Evolutionary conservation across 2,329 filamentous ascomycete genomes (phyloP), one percentile per base, ranked within the genome.

Genomic region (Claviceps sp.): DNA sequence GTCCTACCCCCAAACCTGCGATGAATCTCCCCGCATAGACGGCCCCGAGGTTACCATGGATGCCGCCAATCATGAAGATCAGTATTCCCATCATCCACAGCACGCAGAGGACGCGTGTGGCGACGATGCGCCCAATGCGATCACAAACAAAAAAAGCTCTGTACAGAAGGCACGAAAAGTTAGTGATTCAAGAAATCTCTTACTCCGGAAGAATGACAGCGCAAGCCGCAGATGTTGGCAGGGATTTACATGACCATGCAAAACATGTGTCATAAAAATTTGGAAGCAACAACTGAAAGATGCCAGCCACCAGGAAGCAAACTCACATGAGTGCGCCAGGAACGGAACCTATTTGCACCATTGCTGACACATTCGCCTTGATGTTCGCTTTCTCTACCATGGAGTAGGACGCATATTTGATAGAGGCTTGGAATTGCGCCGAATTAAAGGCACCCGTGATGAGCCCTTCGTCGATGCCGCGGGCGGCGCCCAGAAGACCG

Each of bases 321-420:
- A 52, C 67, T 62, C 62, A 72, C 70, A 75, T 74, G 37, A 87
- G 71, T 34, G 85, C 83, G 44, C 86, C 86, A 4, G 72, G 81
- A 37, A 90, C 84, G 22, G 79, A 85, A 22, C 86, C 86, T 60
- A 89, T 80, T 66, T 89, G 86, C 0, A 90, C 85, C 86, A 90
- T 89, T 47, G 84, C 78, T 1, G 85, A 84, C 52, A 90, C 84
- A 65, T 90, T 90, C 58, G 77, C 81, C 67, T 85, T 81, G 68
- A 84, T 82, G 63, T 86, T 81, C 55, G 84, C 81, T 61, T 77
- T 71, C 47, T 78, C 73, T 3, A 74, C 69, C 0, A 65, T 59
- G 44, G 66, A 70, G 60, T 82, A 81, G 2, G 72, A 69, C 5
- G 71, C 67, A 55, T 81, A 79, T 57, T 79, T 60, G 62, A 86